Conservation (phyloP, 139 green algal genomes). For the Coccomyxa sp. region DNA sequence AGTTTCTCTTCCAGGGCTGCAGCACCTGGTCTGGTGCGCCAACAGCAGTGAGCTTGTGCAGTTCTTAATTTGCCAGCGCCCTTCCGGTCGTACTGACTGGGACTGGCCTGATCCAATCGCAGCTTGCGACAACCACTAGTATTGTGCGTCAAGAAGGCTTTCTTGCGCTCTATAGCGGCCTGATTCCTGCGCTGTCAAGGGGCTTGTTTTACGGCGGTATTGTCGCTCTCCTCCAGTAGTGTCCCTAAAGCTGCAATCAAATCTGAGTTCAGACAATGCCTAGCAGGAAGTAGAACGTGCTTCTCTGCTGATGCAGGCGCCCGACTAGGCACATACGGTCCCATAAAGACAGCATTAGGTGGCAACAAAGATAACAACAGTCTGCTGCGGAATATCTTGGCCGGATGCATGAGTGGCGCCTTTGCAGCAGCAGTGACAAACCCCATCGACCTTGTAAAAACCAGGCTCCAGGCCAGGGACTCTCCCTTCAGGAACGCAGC, state of each 20-base stretch:
- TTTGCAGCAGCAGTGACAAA: constrained; percentile 68
- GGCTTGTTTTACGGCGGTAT: constrained; percentile 65
- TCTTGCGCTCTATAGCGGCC: constrained; percentile 49
- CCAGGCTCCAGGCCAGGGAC: constrained; percentile 31
- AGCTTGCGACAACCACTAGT: constrained; percentile 41
- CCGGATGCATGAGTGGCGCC: constrained; percentile 60
- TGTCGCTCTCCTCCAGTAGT: neutral
- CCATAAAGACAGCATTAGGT: constrained; percentile 50
- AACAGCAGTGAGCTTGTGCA: neutral
- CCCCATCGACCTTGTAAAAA: constrained; percentile 81
- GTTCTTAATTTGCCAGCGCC: neutral
- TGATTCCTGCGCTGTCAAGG: constrained; percentile 46
- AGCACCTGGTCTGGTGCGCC: constrained; percentile 34
- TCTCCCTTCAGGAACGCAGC: constrained; percentile 16
- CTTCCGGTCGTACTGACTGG: too few species aligned
- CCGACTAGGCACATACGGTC: constrained; percentile 77
- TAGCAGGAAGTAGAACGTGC: neutral
- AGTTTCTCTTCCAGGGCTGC: constrained; percentile 11
- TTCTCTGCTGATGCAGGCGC: constrained; percentile 43
- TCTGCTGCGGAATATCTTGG: constrained; percentile 53
- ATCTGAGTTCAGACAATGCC: neutral
- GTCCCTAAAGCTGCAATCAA: neutral
- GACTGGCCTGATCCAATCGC: neutral
- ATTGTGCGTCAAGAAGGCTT: constrained; percentile 54
- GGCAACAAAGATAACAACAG: constrained; percentile 23